phyloP scores from a whole-genome alignment of 352 stramenopile species.

The Globisporangium parvum region DNA sequence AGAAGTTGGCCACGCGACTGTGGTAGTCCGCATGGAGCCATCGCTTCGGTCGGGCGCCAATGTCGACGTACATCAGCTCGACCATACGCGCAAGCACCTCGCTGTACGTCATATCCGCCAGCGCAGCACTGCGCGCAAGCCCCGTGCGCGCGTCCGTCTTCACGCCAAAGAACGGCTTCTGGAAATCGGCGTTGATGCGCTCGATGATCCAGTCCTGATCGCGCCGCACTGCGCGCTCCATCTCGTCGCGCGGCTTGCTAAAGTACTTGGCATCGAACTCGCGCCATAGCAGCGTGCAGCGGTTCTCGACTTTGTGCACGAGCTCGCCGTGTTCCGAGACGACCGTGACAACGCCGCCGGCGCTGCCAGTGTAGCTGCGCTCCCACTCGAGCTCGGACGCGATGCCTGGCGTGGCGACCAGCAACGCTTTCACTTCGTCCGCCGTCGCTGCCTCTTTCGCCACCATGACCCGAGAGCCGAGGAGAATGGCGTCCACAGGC shows the following conservation, averaged over 20 bases:
- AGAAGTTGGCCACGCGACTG: conserved; percentile 68
- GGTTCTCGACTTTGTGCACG: conserved; percentile 84
- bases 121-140: conserved; percentile 32
- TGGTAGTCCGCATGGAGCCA: conserved; percentile 75
- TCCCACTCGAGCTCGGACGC: conserved; percentile 37
- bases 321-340: conserved; percentile 81
- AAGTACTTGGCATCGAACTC: conserved; percentile 88
- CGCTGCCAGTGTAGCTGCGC: conserved; percentile 57
- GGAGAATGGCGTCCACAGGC: conserved; percentile 74
- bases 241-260: conserved; percentile 58
- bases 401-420: conserved; percentile 76
- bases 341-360: conserved; percentile 76
- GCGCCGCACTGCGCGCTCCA: conserved; percentile 60
- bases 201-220: conserved; percentile 77
- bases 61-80: conserved; percentile 69
- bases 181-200: conserved; percentile 81
- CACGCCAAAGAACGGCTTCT: conserved; percentile 87
- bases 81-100: conserved; percentile 75
- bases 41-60: conserved; percentile 38
- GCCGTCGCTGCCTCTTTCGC: conserved; percentile 84
- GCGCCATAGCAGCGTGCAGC: conserved; percentile 67
- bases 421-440: conserved; percentile 75
- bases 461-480: conserved; percentile 83
- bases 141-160: conserved; percentile 36
- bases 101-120: conserved; percentile 85